Evolutionary conservation across 345 rosid species (phyloP).

Genomic region (Eucalyptus melliodora): DNA sequence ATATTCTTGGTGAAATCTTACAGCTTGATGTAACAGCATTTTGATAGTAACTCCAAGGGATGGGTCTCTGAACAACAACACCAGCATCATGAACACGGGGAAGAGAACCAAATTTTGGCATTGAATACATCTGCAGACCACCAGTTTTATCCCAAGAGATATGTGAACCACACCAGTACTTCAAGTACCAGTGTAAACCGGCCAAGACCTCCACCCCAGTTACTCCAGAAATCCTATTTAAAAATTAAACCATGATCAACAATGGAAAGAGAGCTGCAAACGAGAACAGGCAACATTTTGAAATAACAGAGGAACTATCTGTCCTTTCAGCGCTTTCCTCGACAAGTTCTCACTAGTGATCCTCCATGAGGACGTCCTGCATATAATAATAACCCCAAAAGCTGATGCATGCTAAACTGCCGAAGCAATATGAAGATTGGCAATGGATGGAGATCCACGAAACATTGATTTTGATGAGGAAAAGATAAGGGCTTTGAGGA

Average conservation of each 20-base stretch:
- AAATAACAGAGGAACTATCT: neutral
- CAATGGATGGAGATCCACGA: neutral
- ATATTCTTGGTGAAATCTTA: constrained; percentile 9
- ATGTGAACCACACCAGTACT: constrained; percentile 49
- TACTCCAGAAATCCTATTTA: constrained; percentile 39
- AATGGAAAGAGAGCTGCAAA: neutral
- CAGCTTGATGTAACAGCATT: constrained; percentile 78
- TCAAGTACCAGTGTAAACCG: constrained; percentile 67
- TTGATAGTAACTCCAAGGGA: constrained; percentile 71
- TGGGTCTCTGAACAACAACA: constrained; percentile 35
- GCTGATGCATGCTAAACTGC: neutral
- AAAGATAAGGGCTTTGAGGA: neutral
- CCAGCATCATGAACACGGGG: constrained; percentile 37
- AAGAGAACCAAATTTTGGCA: constrained; percentile 34
- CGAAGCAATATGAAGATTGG: neutral
- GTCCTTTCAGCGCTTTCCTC: neutral
- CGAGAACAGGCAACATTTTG: neutral
- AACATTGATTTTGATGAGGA: neutral
- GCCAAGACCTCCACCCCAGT: constrained; percentile 54
- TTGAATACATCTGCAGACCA: constrained; percentile 31
- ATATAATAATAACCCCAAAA: neutral
- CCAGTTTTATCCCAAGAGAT: constrained; percentile 73
- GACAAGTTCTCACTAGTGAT: neutral
- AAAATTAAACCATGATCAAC: neutral
- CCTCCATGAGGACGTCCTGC: neutral